Percentiles rank a stretch among this genome's conserved stretches.
Conservation (phyloP, 352 stramenopile species). For the Poterioochromonas sp. region DNA sequence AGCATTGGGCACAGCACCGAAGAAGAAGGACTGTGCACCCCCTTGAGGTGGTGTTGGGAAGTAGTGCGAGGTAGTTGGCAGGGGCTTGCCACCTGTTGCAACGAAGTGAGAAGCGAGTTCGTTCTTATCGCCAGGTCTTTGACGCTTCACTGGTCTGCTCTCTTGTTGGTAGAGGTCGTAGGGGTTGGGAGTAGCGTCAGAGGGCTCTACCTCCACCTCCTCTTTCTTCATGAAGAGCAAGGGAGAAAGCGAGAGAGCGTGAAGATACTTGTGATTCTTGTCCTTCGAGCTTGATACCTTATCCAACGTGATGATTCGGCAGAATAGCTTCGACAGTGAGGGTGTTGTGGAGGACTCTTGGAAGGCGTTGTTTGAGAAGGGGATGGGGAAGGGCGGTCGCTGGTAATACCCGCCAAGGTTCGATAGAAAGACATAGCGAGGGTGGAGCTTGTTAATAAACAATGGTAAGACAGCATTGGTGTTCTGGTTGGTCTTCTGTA, state of each 20-base stretch:
- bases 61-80: not conserved
- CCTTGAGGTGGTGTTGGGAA: not conserved
- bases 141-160: too few relatives aligned
- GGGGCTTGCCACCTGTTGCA: not conserved
- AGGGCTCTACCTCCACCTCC: not conserved
- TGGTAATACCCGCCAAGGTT: not conserved
- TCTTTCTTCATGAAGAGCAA: constrained; percentile 18
- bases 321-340: not conserved
- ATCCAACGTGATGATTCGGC: constrained; percentile 2
- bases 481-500: too few relatives aligned
- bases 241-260: constrained; percentile 21
- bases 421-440: constrained; percentile 20
- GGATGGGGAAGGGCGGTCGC: not conserved
- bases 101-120: not conserved
- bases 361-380: not conserved
- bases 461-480: not conserved
- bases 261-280: constrained; percentile 24
- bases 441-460: not conserved
- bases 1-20: not conserved
- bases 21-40: too few relatives aligned
- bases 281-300: constrained; percentile 22
- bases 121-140: not conserved
- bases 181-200: not conserved
- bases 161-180: not conserved
- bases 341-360: not conserved